Evolutionary conservation across 129 eudicot genomes (phyloP).

Genomic region (Escallonia herrerae): DNA sequence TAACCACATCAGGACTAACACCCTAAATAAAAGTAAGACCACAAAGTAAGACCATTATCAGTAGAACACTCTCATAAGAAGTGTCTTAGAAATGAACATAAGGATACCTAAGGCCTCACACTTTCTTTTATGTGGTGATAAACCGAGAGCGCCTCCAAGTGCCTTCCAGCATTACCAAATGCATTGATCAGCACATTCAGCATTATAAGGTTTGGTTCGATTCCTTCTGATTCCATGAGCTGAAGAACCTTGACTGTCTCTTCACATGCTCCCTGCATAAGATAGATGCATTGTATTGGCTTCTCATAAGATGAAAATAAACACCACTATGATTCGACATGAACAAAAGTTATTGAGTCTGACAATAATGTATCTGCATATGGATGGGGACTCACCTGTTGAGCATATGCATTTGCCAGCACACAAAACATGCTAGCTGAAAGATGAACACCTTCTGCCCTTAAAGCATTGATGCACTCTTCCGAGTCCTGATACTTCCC

Average conservation of each 20-base stretch:
- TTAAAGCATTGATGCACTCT: constrained; percentile 48
- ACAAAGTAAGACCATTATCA: too few species aligned
- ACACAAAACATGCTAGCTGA: constrained; percentile 63
- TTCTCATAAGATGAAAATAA: not conserved
- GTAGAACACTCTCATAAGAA: not conserved
- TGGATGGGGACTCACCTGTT: constrained; percentile 43
- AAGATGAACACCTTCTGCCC: constrained; percentile 51
- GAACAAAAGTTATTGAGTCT: not conserved
- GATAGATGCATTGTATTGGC: not conserved
- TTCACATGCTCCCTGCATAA: constrained; percentile 72
- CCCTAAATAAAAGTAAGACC: constrained; percentile 53
- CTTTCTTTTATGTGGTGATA: constrained; percentile 70
- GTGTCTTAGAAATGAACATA: not conserved
- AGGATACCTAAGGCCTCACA: constrained; percentile 29
- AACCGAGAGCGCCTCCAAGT: constrained; percentile 75
- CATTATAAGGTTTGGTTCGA: constrained; percentile 76
- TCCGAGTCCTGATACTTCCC: constrained; percentile 67
- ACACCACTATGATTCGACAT: not conserved
- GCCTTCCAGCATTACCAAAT: constrained; percentile 79
- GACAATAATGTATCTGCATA: not conserved
- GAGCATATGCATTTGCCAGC: constrained; percentile 91
- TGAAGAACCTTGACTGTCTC: constrained; percentile 81
- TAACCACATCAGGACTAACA: constrained; percentile 75
- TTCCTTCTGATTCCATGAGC: constrained; percentile 87
- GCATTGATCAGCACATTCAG: constrained; percentile 82